phyloP scores from a whole-genome alignment of 805 yeast genomes.

The Wickerhamomyces ciferrii region DNA sequence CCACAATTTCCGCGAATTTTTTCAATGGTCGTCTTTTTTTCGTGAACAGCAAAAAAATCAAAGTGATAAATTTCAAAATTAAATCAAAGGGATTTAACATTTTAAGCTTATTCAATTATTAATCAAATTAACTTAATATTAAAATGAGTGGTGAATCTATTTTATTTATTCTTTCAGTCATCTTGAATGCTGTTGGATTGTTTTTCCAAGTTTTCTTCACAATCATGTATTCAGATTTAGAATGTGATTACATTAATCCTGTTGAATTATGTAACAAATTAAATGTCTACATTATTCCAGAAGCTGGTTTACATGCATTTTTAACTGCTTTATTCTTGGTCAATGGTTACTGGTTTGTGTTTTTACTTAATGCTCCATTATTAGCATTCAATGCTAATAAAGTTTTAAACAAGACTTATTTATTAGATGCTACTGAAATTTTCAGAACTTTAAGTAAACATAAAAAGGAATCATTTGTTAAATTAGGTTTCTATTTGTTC shows the following conservation, averaged over 20 bases:
- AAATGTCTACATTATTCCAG: slow-evolving; percentile 86
- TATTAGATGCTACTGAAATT: slow-evolving; percentile 95
- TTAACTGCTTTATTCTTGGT: slow-evolving; percentile 66
- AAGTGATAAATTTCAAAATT: neutral
- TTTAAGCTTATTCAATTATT: too few species aligned
- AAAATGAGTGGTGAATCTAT: neutral
- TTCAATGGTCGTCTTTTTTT: neutral
- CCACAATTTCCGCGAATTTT: neutral
- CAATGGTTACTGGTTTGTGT: slow-evolving; percentile 90
- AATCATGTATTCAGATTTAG: slow-evolving; percentile 91
- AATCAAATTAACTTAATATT: neutral
- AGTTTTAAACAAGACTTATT: slow-evolving; percentile 71
- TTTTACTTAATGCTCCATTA: slow-evolving; percentile 78
- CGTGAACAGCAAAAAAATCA: neutral
- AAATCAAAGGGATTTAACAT: neutral
- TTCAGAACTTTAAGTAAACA: slow-evolving; percentile 90
- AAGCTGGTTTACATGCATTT: slow-evolving; percentile 77
- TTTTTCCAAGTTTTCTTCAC: slow-evolving; percentile 93
- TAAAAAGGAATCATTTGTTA: slow-evolving; percentile 87
- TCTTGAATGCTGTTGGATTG: slow-evolving; percentile 81
- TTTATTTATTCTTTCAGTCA: slow-evolving; percentile 68
- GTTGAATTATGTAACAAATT: slow-evolving; percentile 92
- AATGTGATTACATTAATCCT: slow-evolving; percentile 95
- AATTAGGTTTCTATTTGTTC: slow-evolving; percentile 84
- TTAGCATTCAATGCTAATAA: slow-evolving; percentile 80